These are phyloP conservation scores for Lunasporangiospora selenospora DNA, from an alignment of 192 early-diverging fungal genomes.

Conservation along the genomic window DNA sequence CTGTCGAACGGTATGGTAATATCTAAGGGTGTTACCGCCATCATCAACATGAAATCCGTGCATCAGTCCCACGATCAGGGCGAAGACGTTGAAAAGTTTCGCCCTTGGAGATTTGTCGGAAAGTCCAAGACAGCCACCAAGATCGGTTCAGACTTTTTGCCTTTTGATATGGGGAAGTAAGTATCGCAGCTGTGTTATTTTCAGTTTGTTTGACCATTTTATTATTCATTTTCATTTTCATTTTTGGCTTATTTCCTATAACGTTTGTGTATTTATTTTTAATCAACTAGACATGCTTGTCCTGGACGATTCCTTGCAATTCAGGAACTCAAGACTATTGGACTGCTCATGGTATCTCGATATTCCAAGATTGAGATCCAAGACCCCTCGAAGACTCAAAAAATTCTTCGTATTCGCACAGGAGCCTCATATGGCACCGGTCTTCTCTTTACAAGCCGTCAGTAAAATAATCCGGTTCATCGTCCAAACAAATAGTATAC, in stretches of 20 bases:
- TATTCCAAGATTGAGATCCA: constrained; percentile 37
- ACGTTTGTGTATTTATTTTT: too few relatives aligned
- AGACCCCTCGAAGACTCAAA: constrained; percentile 18
- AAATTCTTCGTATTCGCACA: too few relatives aligned
- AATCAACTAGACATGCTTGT: constrained; percentile 49
- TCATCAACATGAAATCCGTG: constrained; percentile 33
- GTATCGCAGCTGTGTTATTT: background rate
- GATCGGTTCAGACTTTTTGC: constrained; percentile 34
- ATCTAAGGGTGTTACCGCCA: constrained; percentile 23
- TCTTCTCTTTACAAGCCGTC: too few relatives aligned
- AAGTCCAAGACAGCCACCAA: constrained; percentile 34
- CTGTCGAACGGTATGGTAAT: constrained; percentile 45
- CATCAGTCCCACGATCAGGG: constrained; percentile 22
- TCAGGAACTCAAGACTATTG: constrained; percentile 26
- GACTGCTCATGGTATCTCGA: constrained; percentile 7
- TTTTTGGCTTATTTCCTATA: background rate
- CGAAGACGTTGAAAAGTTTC: constrained; percentile 28
- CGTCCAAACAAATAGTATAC: too few relatives aligned
- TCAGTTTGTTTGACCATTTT: too few relatives aligned
- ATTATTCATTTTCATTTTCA: too few relatives aligned
- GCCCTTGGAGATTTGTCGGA: constrained; percentile 45
- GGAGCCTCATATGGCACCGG: too few relatives aligned
- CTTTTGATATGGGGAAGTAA: constrained; percentile 53
- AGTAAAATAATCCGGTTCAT: too few relatives aligned
- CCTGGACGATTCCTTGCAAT: constrained; percentile 49